phyloP scores from a whole-genome alignment of 768 basidiomycete species.

The Arthromyces matolae region DNA sequence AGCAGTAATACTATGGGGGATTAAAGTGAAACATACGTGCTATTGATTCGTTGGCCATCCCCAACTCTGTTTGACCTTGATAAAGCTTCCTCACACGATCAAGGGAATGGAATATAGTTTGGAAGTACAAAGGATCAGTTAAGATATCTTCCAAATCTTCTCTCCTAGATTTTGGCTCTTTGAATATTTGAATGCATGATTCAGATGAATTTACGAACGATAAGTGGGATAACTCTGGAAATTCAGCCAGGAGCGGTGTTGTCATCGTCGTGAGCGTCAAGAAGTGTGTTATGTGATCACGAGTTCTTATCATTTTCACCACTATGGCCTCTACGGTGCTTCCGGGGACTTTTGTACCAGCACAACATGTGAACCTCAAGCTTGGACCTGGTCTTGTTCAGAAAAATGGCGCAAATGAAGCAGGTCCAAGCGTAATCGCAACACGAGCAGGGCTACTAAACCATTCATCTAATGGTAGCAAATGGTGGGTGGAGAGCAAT shows the following conservation, averaged over 20 bases:
- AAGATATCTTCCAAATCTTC: conserved; percentile 91
- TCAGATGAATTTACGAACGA: conserved; percentile 45
- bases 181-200: conserved; percentile 3
- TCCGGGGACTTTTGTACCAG: conserved; percentile 77
- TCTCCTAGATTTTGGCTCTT: conserved; percentile 43
- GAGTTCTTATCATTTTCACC: conserved; percentile 17
- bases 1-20: conserved; percentile 3
- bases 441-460: conserved; percentile 70
- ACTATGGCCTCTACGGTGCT: conserved; percentile 61
- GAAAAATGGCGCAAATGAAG: conserved; percentile 25
- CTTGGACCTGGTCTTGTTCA: conserved; percentile 82
- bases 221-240: conserved; percentile 68
- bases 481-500: conserved; percentile 89
- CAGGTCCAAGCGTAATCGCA: conserved; percentile 40
- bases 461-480: conserved; percentile 67
- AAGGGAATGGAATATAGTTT: conserved; percentile 82
- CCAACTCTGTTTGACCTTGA: conserved; percentile 71
- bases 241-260: conserved; percentile 53
- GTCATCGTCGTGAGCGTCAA: conserved; percentile 36
- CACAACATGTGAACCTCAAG: conserved; percentile 75
- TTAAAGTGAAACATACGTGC: conserved; percentile 56
- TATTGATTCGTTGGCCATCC: conserved; percentile 80
- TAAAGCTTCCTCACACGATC: conserved; percentile 71
- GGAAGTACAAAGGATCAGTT: conserved; percentile 77
- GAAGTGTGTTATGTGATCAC: too few species aligned